A percentile compares a stretch with the other conserved stretches of the same genome.
Conservation (phyloP, 176 grass and related monocot genomes). For the Urochloa ruziziensis region DNA sequence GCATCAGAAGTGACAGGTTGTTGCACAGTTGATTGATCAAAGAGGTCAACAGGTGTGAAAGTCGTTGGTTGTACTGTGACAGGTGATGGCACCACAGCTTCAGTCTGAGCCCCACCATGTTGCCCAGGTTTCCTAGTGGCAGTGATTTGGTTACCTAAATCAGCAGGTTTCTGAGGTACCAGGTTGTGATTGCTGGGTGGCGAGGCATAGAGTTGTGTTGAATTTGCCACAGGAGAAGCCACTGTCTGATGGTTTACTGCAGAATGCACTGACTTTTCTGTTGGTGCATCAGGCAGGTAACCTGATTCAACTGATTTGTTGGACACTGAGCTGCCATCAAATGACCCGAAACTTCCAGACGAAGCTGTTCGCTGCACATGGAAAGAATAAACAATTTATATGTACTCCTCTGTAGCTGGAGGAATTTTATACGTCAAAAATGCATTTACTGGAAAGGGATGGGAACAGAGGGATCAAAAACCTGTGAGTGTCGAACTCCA, state of each 20-base stretch:
- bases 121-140: conserved; percentile 8
- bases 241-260: conserved; percentile 37
- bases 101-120: conserved; percentile 8
- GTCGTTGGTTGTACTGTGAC: conserved; percentile 12
- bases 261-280: conserved; percentile 50
- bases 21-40: conserved; percentile 48
- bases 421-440: conserved; percentile 1
- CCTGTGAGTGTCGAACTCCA: conserved; percentile 44
- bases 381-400: conserved; percentile 31
- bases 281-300: conserved; percentile 42
- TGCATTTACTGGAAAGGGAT: conserved; percentile 34
- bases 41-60: conserved; percentile 36
- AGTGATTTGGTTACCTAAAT: conserved; percentile 29
- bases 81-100: not conserved
- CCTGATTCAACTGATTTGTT: conserved; percentile 55
- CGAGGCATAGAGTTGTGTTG: conserved; percentile 35
- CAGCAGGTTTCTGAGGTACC: not conserved
- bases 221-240: conserved; percentile 40
- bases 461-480: conserved; percentile 32
- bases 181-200: conserved; percentile 7
- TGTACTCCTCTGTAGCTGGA: not conserved
- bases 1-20: conserved; percentile 21
- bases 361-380: conserved; percentile 79
- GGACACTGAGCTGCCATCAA: conserved; percentile 47
- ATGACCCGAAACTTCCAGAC: conserved; percentile 86